A percentile compares a stretch with the other conserved stretches of the same genome.
phyloP scores from a whole-genome alignment of 2,329 filamentous ascomycete species.

The Aspergillus melleus region DNA sequence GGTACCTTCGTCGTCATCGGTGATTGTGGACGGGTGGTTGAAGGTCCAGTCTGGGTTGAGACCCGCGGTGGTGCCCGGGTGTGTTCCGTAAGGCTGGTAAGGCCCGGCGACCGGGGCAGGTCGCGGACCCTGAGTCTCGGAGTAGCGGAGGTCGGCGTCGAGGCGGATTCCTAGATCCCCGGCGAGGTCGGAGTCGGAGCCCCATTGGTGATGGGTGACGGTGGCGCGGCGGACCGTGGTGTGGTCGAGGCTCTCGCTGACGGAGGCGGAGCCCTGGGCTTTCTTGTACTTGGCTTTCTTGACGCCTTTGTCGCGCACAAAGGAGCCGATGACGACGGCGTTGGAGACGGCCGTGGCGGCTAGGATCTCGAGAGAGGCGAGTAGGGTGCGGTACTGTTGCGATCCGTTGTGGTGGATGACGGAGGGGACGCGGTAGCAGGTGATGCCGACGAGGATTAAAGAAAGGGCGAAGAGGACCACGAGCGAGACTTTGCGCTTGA shows the following conservation, averaged over 20 bases:
- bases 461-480: constrained; percentile 80
- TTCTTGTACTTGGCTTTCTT: constrained; percentile 82
- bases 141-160: constrained; percentile 50
- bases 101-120: constrained; percentile 43
- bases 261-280: constrained; percentile 43
- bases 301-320: constrained; percentile 82
- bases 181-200: constrained; percentile 89
- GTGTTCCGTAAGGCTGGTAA: constrained; percentile 19
- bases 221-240: constrained; percentile 50
- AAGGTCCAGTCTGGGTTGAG: constrained; percentile 38
- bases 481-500: constrained; percentile 77
- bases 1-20: constrained; percentile 28
- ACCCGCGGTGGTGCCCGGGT: constrained; percentile 13
- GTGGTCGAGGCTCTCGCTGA: constrained; percentile 48
- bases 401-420: constrained; percentile 70
- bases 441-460: constrained; percentile 75
- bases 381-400: constrained; percentile 84
- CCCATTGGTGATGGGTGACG: constrained; percentile 70
- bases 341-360: constrained; percentile 87
- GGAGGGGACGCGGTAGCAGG: constrained; percentile 75
- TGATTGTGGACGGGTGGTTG: constrained; percentile 17
- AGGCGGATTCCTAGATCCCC: constrained; percentile 73
- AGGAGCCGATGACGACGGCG: constrained; percentile 84
- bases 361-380: constrained; percentile 87
- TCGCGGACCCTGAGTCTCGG: constrained; percentile 32